Base-by-base conservation (phyloP, 805 yeast species). In the Wickerhamiella qilinensis region DNA sequence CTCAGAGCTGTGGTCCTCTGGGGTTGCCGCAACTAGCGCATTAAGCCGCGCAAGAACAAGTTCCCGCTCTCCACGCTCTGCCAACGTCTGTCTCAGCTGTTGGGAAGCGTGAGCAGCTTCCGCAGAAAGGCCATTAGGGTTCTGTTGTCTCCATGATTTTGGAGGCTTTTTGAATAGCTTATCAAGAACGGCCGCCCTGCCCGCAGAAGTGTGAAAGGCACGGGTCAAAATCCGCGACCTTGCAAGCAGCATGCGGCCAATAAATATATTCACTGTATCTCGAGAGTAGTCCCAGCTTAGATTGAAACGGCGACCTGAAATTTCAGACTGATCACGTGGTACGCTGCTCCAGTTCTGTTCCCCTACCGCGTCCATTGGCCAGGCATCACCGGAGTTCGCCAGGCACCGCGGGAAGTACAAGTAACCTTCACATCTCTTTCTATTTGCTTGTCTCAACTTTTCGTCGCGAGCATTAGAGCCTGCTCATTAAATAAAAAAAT, bases 41-140 rank as follows among this genome's bases (percentile, higher is more conserved):
- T 9, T 11, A 6, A 29, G 31, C 8, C 16, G 14, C 17, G 8
- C 15, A 6, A 16, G 8, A 15, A 11, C 17, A 8, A 6, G 16
- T 15, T n/a, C 16, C n/a, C 17, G 31, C 8, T n/a, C 33, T 21
- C 12, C 22, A 14, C 27, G 28, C 11, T 17, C 22, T 3, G 24
- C 36, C 15, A 41, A 38, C 29, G 32, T 18, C 9, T 21, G 25
- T 20, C 49, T 18, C 22, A 46, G 43, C 20, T 31, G 32, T 33
- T 46, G 47, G 5, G 49, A 44, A 7, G 47, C 33, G 16, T 24
- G 17, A 6, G 37, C 38, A 12, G 42, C 43, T n/a, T 39, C 42
- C 7, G 41, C 28, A 5, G 44, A 29, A 4, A 35, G 25, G 9
- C 33, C 15, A 5, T 27, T 15, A 22, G 21, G 4, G 17, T 12